Percentiles rank a stretch among this genome's conserved stretches.
Evolutionary conservation across 768 basidiomycete species (phyloP).

Genomic region (Mycena filopes): DNA sequence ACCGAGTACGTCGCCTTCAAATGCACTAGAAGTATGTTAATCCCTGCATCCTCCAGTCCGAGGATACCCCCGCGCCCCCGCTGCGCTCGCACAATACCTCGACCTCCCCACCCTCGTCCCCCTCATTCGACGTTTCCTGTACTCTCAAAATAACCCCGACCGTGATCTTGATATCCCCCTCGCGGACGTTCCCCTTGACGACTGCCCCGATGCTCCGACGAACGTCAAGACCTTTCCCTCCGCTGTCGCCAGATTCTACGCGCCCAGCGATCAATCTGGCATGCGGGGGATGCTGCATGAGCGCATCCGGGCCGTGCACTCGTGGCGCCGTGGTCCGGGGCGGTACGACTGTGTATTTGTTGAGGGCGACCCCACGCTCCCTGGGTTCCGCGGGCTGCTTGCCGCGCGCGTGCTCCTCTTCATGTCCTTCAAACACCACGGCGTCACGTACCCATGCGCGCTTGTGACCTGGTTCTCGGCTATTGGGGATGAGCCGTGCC

Average conservation of each 20-base stretch:
- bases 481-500: conserved; percentile 34
- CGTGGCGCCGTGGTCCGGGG: conserved; percentile 41
- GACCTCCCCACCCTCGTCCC: conserved; percentile 29
- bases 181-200: conserved; percentile 27
- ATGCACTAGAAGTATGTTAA: background rate
- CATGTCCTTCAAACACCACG: conserved; percentile 36
- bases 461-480: conserved; percentile 38
- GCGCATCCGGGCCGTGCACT: conserved; percentile 40
- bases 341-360: conserved; percentile 45
- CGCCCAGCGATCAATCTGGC: conserved; percentile 49
- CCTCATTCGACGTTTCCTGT: conserved; percentile 40
- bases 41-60: background rate
- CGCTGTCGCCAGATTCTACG: conserved; percentile 43
- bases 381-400: conserved; percentile 39
- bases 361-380: conserved; percentile 21
- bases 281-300: conserved; percentile 42
- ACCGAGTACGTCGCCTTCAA: background rate
- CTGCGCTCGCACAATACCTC: conserved; percentile 16
- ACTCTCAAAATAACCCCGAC: conserved; percentile 18
- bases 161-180: conserved; percentile 12
- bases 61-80: conserved; percentile 20
- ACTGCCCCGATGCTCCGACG: conserved; percentile 30
- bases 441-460: conserved; percentile 37
- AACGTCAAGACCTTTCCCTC: conserved; percentile 41
- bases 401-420: conserved; percentile 40